A percentile compares a stretch with the other conserved stretches of the same genome.
Evolutionary conservation across 495 filamentous ascomycete genomes (phyloP).

Genomic region (Lepraria neglecta): DNA sequence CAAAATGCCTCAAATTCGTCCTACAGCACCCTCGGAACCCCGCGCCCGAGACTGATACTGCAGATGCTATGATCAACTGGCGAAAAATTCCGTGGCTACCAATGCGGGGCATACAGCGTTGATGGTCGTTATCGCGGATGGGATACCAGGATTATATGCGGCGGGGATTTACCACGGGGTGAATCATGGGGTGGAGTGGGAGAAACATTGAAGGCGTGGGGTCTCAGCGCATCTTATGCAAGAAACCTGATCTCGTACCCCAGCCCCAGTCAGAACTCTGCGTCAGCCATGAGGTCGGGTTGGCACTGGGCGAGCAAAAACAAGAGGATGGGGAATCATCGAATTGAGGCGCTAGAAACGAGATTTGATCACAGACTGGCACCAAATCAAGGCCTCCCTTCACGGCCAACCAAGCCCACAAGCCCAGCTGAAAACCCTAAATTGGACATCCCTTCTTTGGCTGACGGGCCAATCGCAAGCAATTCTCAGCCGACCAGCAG

Average conservation of each 20-base stretch:
- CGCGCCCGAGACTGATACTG: neutral
- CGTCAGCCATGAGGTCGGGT: neutral
- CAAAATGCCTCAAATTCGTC: neutral
- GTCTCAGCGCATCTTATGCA: slow-evolving; percentile 16
- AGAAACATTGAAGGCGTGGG: slow-evolving; percentile 4
- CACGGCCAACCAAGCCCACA: neutral
- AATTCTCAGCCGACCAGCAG: neutral
- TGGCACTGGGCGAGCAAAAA: neutral
- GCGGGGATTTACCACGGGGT: slow-evolving; percentile 3
- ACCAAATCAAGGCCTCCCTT: neutral
- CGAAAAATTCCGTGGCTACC: neutral
- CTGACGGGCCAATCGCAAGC: neutral
- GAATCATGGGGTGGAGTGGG: neutral
- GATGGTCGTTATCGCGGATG: neutral
- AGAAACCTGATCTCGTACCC: neutral
- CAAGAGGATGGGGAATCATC: neutral
- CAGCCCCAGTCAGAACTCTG: slow-evolving; percentile 6
- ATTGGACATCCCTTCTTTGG: slow-evolving; percentile 10
- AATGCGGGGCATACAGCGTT: neutral
- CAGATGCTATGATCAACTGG: neutral
- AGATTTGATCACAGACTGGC: slow-evolving; percentile 12
- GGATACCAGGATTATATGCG: slow-evolving; percentile 2
- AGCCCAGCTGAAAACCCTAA: slow-evolving; percentile 4
- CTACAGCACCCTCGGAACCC: neutral
- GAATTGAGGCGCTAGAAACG: slow-evolving; percentile 2